These are phyloP conservation scores for Tinospora cordifolia DNA, from an alignment of 164 flowering plant genomes.

Conservation along the genomic window DNA sequence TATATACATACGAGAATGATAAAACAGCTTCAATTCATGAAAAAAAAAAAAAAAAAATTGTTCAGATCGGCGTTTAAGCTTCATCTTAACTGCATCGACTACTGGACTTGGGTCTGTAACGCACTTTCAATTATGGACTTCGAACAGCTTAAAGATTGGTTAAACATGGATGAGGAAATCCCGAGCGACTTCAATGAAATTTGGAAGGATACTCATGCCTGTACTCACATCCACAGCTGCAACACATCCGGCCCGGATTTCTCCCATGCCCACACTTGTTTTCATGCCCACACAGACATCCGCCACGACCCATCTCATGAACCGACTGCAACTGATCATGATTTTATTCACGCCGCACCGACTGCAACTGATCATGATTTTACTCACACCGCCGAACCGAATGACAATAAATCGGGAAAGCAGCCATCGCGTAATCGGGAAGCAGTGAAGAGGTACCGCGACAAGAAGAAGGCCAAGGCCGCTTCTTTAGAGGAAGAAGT, in stretches of 20 bases:
- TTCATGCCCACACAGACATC: constrained; percentile 87
- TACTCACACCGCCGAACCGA: constrained; percentile 68
- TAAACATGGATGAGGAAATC: constrained; percentile 39
- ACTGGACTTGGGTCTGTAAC: too few species aligned
- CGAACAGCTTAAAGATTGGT: constrained; percentile 77
- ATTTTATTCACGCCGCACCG: too few species aligned
- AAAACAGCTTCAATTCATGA: too few species aligned
- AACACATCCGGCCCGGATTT: constrained; percentile 91
- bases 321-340: constrained; percentile 54
- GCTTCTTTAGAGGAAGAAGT: constrained; percentile 93
- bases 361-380: too few species aligned
- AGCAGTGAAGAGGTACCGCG: constrained; percentile 93
- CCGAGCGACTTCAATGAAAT: constrained; percentile 56
- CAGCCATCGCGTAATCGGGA: constrained; percentile 79
- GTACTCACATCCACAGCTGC: constrained; percentile 91
- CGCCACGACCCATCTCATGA: constrained; percentile 48
- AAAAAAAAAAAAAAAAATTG: too few species aligned
- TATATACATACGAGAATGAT: too few species aligned
- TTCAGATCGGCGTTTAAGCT: too few species aligned
- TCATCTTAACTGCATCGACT: too few species aligned
- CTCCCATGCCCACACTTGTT: constrained; percentile 90
- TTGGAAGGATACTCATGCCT: constrained; percentile 71
- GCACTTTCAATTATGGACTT: constrained; percentile 59
- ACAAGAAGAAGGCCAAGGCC: constrained; percentile 84
- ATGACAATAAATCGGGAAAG: constrained; percentile 54